These are phyloP conservation scores for Fusarium domesticum DNA, from an alignment of 2,329 filamentous ascomycete species.

Conservation along the genomic window DNA sequence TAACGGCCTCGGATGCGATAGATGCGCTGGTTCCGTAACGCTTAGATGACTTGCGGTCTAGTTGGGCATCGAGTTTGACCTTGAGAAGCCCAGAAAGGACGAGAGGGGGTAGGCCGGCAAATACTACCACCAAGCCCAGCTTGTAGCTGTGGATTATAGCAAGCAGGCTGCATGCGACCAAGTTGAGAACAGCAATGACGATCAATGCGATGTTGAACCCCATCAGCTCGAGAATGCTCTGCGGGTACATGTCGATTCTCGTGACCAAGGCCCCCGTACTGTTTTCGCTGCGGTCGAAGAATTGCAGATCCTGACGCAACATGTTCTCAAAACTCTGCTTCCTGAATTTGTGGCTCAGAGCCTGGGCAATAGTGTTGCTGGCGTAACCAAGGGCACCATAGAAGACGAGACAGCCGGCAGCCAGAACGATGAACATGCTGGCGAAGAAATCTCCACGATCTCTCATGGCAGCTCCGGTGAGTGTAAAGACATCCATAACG, in stretches of 20 bases:
- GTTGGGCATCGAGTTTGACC: conserved; percentile 39
- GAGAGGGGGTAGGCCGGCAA: conserved; percentile 39
- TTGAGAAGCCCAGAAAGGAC: conserved; percentile 38
- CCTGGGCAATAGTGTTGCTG: conserved; percentile 34
- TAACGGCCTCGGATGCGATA: conserved; percentile 44
- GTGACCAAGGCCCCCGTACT: conserved; percentile 38
- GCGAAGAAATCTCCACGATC: conserved; percentile 50
- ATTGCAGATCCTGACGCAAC: conserved; percentile 41
- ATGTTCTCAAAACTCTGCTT: conserved; percentile 31
- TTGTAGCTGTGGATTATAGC: conserved; percentile 47
- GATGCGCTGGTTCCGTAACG: conserved; percentile 37
- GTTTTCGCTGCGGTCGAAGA: conserved; percentile 43
- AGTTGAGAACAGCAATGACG: conserved; percentile 37
- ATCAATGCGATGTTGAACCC: conserved; percentile 42
- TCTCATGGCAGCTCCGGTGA: conserved; percentile 33
- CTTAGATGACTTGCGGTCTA: conserved; percentile 38
- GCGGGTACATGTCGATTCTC: conserved; percentile 37
- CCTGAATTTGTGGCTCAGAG: conserved; percentile 25
- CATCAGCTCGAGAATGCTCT: conserved; percentile 42
- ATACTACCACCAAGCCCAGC: conserved; percentile 47
- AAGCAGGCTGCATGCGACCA: conserved; percentile 40
- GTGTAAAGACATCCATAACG: conserved; percentile 41
- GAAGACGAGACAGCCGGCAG: conserved; percentile 42
- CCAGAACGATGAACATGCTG: conserved; percentile 53
- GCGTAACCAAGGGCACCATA: conserved; percentile 42